Base-by-base conservation (phyloP, 331 rosid species). In the Quercus phellos region DNA sequence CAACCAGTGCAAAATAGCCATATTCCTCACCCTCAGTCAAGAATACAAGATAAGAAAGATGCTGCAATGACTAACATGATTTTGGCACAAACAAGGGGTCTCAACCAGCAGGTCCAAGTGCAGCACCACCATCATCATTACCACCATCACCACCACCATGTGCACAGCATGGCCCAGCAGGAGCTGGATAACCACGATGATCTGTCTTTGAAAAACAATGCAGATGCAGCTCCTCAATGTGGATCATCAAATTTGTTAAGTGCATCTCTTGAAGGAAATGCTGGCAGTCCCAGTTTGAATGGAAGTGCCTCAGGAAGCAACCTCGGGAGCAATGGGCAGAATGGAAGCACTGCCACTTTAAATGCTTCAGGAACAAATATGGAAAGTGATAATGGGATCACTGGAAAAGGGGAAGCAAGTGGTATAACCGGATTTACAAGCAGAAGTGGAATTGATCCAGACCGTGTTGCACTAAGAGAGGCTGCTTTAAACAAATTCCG, bases 401-500 rank as follows among this genome's bases (percentile, higher is more conserved):
- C 58, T 5, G 74, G 70, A 64, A 55, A 70, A 77, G 81, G 38
- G 29, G 77, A 27, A 75, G 73, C 51, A 17, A 66, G 4, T 56
- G 63, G 50, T 14, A 63, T 60, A 12, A 77, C 12, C 12, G 76
- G 63, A 61, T 29, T 22, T 74, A 80, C 73, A 11, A 71, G 29
- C 70, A 42, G 34, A 70, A 78, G 77, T 32, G 78, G 51, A 30
- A 17, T 58, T 46, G 72, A 73, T 38, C 55, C 29, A 24, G 43
- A 75, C 69, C 77, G 55, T 43, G 70, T 54, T 63, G 64, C 84
- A 4, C 85, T 21, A 63, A 81, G 88, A 55, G 81, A 81, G 74
- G 88, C 84, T 78, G 88, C 88, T 35, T 81, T 85, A 74, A 81
- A 70, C 55, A 85, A 85, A 76, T 85, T 81, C 27, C 85, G 84